A percentile compares a stretch with the other conserved stretches of the same genome.
Conservation (phyloP, 1,139 yeast genomes). For the Debaryomyces robertsiae region DNA sequence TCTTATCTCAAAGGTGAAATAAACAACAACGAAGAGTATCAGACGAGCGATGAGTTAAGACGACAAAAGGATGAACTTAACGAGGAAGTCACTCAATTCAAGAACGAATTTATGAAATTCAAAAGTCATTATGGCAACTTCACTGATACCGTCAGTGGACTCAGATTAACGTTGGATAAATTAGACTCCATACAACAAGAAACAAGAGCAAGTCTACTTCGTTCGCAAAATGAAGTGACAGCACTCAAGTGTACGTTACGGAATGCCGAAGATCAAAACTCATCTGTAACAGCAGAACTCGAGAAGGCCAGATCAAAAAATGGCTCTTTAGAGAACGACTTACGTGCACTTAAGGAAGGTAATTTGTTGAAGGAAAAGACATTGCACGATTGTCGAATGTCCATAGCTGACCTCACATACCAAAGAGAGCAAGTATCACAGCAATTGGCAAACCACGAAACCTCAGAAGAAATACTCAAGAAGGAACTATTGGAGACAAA, state of each 20-base stretch:
- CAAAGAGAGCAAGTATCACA: no score
- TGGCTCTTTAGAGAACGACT: not conserved
- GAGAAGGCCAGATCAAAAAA: not conserved
- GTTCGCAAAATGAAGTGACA: not conserved
- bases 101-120: slow-evolving; percentile 19
- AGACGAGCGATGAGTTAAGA: slow-evolving; percentile 9
- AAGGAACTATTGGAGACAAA: no score
- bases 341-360: not conserved
- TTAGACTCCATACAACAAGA: not conserved
- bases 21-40: no score
- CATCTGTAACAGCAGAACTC: not conserved
- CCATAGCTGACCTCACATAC: no score
- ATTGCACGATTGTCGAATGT: no score
- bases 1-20: no score
- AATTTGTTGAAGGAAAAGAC: not conserved
- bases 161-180: not conserved
- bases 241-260: not conserved
- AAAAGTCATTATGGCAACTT: slow-evolving; percentile 17
- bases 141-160: slow-evolving; percentile 12
- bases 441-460: no score
- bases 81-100: slow-evolving; percentile 17
- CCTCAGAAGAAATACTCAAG: no score
- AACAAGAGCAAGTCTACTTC: not conserved
- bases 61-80: slow-evolving; percentile 15
- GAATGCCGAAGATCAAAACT: not conserved